Conservation (phyloP, 2,329 filamentous ascomycete species). For the Beauveria rudraprayagi region DNA sequence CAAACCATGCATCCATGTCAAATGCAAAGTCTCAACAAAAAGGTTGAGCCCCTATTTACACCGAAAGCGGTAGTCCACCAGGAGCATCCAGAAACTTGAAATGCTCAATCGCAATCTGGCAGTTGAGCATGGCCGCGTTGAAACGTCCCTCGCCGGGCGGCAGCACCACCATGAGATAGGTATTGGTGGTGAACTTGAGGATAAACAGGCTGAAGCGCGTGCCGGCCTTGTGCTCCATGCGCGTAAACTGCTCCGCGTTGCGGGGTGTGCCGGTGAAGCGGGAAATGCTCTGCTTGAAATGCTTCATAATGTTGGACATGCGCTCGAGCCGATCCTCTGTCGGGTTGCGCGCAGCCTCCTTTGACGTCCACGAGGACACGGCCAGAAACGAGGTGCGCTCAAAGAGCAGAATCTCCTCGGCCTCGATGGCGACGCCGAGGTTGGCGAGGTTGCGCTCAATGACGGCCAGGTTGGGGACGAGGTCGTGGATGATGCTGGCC, state of each 20-base stretch:
- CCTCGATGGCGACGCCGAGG: slow-evolving; percentile 78
- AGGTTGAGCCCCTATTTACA: neutral
- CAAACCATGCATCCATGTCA: neutral
- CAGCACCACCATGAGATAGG: slow-evolving; percentile 86
- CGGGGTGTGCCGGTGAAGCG: slow-evolving; percentile 74
- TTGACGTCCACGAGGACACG: slow-evolving; percentile 82
- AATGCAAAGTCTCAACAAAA: neutral
- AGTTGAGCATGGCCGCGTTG: slow-evolving; percentile 85
- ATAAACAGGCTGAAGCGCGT: slow-evolving; percentile 86
- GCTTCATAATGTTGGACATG: slow-evolving; percentile 95
- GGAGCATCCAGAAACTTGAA: slow-evolving; percentile 61
- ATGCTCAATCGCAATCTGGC: slow-evolving; percentile 73
- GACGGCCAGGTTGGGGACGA: slow-evolving; percentile 85
- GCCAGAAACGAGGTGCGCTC: slow-evolving; percentile 94
- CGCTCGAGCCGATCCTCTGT: slow-evolving; percentile 88
- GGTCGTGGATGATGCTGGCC: slow-evolving; percentile 94
- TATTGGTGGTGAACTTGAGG: slow-evolving; percentile 93
- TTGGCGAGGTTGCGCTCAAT: slow-evolving; percentile 82
- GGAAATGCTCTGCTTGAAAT: slow-evolving; percentile 81
- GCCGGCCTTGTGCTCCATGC: slow-evolving; percentile 72
- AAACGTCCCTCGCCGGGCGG: slow-evolving; percentile 87
- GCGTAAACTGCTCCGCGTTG: slow-evolving; percentile 70
- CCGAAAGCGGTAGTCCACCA: slow-evolving; percentile 16
- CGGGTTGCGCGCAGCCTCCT: slow-evolving; percentile 69
- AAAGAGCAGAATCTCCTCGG: slow-evolving; percentile 89